Evolutionary conservation across 1,284 basidiomycete genomes (phyloP), one percentile per base, ranked within the genome.

Genomic region (Leccinum subspadiceum): DNA sequence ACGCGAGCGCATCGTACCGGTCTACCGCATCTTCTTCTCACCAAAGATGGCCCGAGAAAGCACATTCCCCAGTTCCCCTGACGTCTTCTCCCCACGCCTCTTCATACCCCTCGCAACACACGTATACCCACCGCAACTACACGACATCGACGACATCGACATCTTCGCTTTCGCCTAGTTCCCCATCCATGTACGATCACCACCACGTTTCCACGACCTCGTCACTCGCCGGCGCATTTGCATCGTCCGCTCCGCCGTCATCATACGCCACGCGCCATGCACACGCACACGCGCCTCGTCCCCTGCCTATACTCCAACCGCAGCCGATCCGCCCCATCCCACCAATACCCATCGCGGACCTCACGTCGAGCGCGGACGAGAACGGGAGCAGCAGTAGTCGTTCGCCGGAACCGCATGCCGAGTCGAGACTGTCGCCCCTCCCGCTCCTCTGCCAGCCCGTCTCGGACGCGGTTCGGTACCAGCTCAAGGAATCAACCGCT

Each of bases 321-420:
- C 83, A 82, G 60, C 82, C 82, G 50, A 79, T 76, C 51, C 79
- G 82, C 26, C 77, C 75, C 13, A 84, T 84, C 68, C 82, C 83
- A 10, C 80, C 81, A 57, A 75, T 84, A 39, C 80, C 81, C 24
- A 73, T 84, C 33, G 77, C 78, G 10, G 73, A 77, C 54, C 73
- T 84, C 58, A 74, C 82, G 4, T 75, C 73, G 24, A 60, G 58
- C 4, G 71, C 71, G 2, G 53, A 61, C 44, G 72, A 70, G 13
- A 26, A 49, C 17, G 17, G 41, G 15, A 26, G 48, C 6, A 31
- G 33, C 39, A 26, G 49, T 5, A 17, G 39, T 12, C 17, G 53
- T 24, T 50, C 54, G 20, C 37, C 55, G 8, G 58, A 17, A 39
- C 54, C 55, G 12, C 52, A 13, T 39, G 9, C 56, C 35, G 39